Evolutionary conservation across 176 grass and related monocot species (phyloP).

Genomic region (Microstegium vimineum): DNA sequence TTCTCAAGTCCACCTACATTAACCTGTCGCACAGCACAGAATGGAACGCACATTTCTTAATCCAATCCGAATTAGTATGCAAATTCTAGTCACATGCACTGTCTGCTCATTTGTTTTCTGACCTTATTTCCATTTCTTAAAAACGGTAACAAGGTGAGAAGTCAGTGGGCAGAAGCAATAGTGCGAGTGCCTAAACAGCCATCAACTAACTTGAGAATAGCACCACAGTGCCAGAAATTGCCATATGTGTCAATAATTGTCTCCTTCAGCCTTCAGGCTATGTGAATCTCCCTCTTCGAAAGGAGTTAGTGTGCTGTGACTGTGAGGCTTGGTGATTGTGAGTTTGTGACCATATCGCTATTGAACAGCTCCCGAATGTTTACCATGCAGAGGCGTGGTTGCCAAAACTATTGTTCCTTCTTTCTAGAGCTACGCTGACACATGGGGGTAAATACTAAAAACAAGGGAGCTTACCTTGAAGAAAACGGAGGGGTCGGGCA

Average conservation of each 20-base stretch:
- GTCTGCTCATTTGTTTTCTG: neutral
- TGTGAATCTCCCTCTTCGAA: neutral
- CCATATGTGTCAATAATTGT: neutral
- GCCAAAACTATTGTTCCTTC: neutral
- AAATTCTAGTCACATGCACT: neutral
- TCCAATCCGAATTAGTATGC: neutral
- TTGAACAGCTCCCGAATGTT: neutral
- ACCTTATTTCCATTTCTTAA: neutral
- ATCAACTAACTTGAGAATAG: neutral
- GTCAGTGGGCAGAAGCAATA: neutral
- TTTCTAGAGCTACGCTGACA: neutral
- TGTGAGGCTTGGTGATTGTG: neutral
- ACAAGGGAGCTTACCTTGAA: neutral
- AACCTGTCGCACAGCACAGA: slow-evolving; percentile 37
- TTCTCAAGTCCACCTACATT: slow-evolving; percentile 90
- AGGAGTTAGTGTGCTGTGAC: neutral
- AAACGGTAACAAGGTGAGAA: neutral
- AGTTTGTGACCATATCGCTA: neutral
- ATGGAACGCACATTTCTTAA: neutral
- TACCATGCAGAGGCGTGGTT: neutral
- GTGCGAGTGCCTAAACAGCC: neutral
- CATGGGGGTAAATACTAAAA: neutral
- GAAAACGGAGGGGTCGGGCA: slow-evolving; percentile 80
- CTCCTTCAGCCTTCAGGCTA: neutral
- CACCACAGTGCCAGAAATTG: neutral